Evolutionary conservation across 2,329 filamentous ascomycete genomes (phyloP), one percentile per base, ranked within the genome.

Genomic region (Gaeumannomyces tritici): DNA sequence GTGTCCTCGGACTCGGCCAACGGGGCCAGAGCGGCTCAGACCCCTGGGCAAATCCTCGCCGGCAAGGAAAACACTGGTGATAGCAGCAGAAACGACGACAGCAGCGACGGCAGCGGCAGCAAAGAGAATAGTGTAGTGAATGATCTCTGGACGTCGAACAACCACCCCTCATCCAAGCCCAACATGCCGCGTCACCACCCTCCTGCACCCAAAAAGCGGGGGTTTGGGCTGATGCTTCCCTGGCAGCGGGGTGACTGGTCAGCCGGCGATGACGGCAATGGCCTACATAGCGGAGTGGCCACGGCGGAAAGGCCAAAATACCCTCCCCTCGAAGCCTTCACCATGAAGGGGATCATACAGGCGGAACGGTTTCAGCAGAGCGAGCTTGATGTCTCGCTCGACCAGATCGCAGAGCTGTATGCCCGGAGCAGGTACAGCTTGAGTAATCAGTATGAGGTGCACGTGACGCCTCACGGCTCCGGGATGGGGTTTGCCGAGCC

Each of bases 341-440:
- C 79, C 61, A 87, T 87, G 75, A 86, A 84, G 70, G 83, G 80
- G 65, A 86, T 88, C 68, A 81, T 88, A 77, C 77, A 82, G 64
- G 74, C 74, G 1, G 74, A 77, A 31, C 56, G 67, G 60, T 74
- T 75, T 60, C 69, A 68, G 5, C 73, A 73, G 7, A 73, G 73
- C 59, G 78, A 82, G 63, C 83, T 87, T 64, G 77, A 78, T 61
- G 76, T 83, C 15, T 83, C 87, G 67, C 74, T 88, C 60, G 84
- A 88, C 65, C 80, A 83, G 55, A 88, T 88, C 67, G 85, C 85
- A 13, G 85, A 88, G 70, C 88, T 88, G 35, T 88, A 85, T 72
- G 85, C 85, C 51, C 78, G 83, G 42, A 87, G 84, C 15, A 79
- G 82, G 56, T 88, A 87, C 70, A 87, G 84, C 55, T 70, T 88